These are phyloP conservation scores for Cornus suecica DNA, from an alignment of 148 eudicot genomes.

Conservation along the genomic window DNA sequence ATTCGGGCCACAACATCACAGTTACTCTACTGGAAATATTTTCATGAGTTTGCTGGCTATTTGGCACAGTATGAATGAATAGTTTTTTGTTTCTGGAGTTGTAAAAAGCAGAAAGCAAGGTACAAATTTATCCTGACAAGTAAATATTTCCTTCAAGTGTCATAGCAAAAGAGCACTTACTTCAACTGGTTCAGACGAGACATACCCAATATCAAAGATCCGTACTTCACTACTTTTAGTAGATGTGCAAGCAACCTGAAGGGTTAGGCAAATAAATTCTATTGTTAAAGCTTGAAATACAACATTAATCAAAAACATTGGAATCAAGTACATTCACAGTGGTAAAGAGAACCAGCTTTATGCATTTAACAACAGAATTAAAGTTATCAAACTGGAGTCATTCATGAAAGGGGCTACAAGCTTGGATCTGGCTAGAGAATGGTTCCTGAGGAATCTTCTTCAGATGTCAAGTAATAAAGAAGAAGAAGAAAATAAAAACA, in stretches of 20 bases:
- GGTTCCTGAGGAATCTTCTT: no score
- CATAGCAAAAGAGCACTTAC: conserved; percentile 28
- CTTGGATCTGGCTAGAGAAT: no score
- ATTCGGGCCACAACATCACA: no score
- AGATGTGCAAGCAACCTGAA: conserved; percentile 88
- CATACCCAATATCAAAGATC: conserved; percentile 76
- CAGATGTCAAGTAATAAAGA: no score
- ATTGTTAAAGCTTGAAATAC: background rate
- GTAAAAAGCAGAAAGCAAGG: background rate
- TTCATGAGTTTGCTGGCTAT: background rate
- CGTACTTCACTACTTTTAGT: conserved; percentile 49
- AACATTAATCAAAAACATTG: conserved; percentile 10
- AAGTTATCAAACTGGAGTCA: background rate
- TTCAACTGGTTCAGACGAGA: conserved; percentile 69
- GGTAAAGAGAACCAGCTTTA: background rate
- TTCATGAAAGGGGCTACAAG: no score
- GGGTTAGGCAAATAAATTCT: background rate
- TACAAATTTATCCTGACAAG: background rate
- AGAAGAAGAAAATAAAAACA: no score
- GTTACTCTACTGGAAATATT: no score
- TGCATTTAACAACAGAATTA: background rate
- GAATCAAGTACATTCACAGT: background rate
- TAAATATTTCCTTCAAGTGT: background rate
- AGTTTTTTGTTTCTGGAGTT: background rate
- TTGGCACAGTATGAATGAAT: background rate